phyloP scores from a whole-genome alignment of 2,329 filamentous ascomycete species.

The Endocalyx cinctus region DNA sequence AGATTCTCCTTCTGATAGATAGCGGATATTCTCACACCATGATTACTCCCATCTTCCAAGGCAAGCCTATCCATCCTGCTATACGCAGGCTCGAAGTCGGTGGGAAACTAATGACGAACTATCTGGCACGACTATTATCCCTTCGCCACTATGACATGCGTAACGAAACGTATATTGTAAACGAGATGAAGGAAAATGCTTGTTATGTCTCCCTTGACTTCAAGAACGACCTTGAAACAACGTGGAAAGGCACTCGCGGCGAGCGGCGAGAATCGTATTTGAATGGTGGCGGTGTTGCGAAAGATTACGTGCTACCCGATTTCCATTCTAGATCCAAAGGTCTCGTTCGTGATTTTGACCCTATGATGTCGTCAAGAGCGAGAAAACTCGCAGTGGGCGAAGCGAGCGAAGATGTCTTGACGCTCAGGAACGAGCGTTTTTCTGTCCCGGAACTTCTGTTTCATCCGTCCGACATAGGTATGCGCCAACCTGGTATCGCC shows the following conservation, averaged over 20 bases:
- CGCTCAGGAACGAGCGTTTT: constrained; percentile 89
- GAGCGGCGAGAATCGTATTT: constrained; percentile 47
- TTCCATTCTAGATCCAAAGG: constrained; percentile 59
- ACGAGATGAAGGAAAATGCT: constrained; percentile 88
- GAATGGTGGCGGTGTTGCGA: constrained; percentile 59
- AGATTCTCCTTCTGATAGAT: constrained; percentile 85
- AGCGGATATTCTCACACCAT: constrained; percentile 92
- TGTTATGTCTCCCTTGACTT: constrained; percentile 83
- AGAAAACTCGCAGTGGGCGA: constrained; percentile 40
- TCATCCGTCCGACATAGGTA: constrained; percentile 76
- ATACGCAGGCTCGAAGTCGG: constrained; percentile 84
- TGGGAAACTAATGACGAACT: constrained; percentile 89
- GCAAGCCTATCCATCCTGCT: constrained; percentile 73
- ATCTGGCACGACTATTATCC: constrained; percentile 84
- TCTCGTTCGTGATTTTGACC: constrained; percentile 72
- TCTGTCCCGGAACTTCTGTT: constrained; percentile 86
- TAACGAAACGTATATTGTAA: constrained; percentile 88
- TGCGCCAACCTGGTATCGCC: constrained; percentile 76
- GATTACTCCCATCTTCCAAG: constrained; percentile 78
- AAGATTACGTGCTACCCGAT: constrained; percentile 91
- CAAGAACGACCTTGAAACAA: constrained; percentile 68
- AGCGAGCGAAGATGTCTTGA: constrained; percentile 71
- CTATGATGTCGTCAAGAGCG: constrained; percentile 52
- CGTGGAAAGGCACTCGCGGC: constrained; percentile 73
- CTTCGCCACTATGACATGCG: constrained; percentile 93